Conservation (phyloP, 768 basidiomycete genomes). For the Tylopilus sp. region DNA sequence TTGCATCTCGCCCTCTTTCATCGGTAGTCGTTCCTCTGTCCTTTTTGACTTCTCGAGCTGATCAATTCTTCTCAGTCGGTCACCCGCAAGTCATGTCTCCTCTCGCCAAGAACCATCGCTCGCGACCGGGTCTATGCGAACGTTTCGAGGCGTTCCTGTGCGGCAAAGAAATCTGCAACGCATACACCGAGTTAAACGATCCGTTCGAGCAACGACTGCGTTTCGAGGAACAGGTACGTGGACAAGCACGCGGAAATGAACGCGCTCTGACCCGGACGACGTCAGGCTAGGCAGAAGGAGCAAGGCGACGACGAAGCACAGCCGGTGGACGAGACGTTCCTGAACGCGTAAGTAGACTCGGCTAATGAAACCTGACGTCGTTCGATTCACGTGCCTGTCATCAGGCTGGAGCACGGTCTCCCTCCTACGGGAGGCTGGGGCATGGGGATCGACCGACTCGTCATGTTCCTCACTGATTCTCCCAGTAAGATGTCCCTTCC, state of each 20-base stretch:
- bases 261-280: background rate
- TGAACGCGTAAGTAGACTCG: conserved; percentile 72
- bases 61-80: conserved; percentile 54
- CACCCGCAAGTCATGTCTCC: conserved; percentile 99
- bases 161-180: conserved; percentile 97
- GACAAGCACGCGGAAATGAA: background rate
- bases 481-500: conserved; percentile 53
- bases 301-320: conserved; percentile 98
- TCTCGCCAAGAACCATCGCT: conserved; percentile 97
- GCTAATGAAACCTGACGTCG: background rate
- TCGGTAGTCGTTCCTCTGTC: conserved; percentile 50
- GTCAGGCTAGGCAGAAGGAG: conserved; percentile 84
- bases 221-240: conserved; percentile 85
- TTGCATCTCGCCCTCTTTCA: conserved; percentile 95
- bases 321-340: conserved; percentile 92
- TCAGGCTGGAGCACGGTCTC: conserved; percentile 91
- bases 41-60: background rate
- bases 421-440: conserved; percentile 99
- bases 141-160: conserved; percentile 99
- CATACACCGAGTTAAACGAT: conserved; percentile 99
- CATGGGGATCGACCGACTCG: conserved; percentile 90
- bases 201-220: conserved; percentile 93
- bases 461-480: conserved; percentile 99
- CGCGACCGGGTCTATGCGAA: conserved; percentile 95
- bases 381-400: background rate